Evolutionary conservation across 192 early-diverging fungal species (phyloP).

Genomic region (Coemansia sp.): DNA sequence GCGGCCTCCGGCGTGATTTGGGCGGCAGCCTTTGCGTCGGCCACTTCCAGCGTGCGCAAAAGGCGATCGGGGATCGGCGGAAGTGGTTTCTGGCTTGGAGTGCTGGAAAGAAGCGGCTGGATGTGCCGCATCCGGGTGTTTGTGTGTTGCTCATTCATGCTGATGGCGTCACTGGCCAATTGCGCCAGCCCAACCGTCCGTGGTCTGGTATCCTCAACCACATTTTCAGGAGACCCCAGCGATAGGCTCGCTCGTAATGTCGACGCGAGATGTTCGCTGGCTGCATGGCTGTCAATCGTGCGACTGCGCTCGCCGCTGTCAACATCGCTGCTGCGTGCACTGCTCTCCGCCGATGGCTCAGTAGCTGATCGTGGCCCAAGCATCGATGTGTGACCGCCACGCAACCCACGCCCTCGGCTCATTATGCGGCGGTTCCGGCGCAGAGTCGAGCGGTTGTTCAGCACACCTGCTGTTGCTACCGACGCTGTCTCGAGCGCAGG

Average conservation of each 20-base stretch:
- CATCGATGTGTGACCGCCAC: background rate
- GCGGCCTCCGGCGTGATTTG: conserved; percentile 25
- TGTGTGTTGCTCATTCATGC: conserved; percentile 9
- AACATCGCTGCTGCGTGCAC: background rate
- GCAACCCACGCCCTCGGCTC: conserved; percentile 21
- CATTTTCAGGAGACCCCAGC: background rate
- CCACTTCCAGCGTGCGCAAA: conserved; percentile 32
- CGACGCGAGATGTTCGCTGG: background rate
- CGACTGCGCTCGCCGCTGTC: background rate
- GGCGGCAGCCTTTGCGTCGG: conserved; percentile 13
- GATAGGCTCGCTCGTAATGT: background rate
- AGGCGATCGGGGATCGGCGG: conserved; percentile 44
- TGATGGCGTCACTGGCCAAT: conserved; percentile 33
- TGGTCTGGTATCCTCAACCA: background rate
- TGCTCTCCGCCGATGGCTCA: background rate
- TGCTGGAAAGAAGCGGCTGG: conserved; percentile 1
- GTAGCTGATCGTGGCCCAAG: background rate
- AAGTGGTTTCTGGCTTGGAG: conserved; percentile 21
- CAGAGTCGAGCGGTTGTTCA: conserved; percentile 30
- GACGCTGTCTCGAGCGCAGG: background rate
- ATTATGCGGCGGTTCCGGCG: conserved; percentile 42
- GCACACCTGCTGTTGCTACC: conserved; percentile 1
- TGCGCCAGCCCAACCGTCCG: conserved; percentile 35
- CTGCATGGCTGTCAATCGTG: background rate
- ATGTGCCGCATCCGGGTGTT: conserved; percentile 8